Conservation (phyloP, 257 asterid species). For the Solanum boliviense region DNA sequence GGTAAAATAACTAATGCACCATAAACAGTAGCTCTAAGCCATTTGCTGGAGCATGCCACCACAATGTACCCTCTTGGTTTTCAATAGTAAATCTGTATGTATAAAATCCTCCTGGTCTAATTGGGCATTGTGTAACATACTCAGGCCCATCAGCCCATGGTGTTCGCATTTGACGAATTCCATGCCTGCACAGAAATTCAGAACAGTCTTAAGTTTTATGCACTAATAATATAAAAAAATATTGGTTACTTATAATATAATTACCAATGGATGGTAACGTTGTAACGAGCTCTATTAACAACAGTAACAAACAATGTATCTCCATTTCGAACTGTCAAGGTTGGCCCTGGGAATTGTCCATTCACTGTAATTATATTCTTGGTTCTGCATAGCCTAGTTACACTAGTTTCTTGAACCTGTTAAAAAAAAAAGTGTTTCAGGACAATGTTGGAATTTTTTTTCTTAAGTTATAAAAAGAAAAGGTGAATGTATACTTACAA, state of each 20-base stretch:
- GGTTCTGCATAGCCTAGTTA: slow-evolving; percentile 45
- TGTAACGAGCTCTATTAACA: slow-evolving; percentile 42
- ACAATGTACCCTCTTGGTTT: slow-evolving; percentile 61
- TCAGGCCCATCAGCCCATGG: slow-evolving; percentile 84
- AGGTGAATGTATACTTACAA: slow-evolving; percentile 10
- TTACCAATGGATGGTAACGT: slow-evolving; percentile 61
- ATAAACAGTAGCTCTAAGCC: slow-evolving; percentile 66
- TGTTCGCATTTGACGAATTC: slow-evolving; percentile 54
- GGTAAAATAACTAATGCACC: slow-evolving; percentile 62
- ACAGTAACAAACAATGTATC: slow-evolving; percentile 44
- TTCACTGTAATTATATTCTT: slow-evolving; percentile 45
- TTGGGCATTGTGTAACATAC: slow-evolving; percentile 63
- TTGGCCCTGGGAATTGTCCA: slow-evolving; percentile 75
- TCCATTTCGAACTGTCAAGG: slow-evolving; percentile 38
- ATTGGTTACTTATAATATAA: background rate
- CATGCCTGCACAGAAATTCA: slow-evolving; percentile 34
- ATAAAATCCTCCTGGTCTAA: slow-evolving; percentile 46
- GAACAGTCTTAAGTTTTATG: background rate
- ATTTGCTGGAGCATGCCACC: slow-evolving; percentile 81
- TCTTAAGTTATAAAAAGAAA: background rate
- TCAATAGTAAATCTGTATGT: slow-evolving; percentile 51
- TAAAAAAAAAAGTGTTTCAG: background rate
- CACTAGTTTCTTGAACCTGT: slow-evolving; percentile 42
- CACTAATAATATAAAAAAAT: background rate
- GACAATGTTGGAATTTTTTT: no score